These are phyloP conservation scores for Rhynchosporium graminicola DNA, from an alignment of 2,329 filamentous ascomycete genomes.

Conservation along the genomic window DNA sequence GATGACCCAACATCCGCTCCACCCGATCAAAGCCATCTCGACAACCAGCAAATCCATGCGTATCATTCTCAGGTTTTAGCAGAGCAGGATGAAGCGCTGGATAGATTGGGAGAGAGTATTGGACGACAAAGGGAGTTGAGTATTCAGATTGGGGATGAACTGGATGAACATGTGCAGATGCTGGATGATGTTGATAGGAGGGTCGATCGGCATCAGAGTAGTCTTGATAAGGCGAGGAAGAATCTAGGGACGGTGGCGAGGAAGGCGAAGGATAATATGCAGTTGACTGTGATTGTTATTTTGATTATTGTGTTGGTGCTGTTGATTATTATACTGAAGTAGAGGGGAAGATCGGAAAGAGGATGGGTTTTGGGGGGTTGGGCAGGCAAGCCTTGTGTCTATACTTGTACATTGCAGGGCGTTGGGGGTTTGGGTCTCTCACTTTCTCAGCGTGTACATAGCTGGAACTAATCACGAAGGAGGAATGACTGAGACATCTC, in stretches of 20 bases:
- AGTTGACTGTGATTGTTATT: constrained; percentile 70
- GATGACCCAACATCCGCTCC: constrained; percentile 59
- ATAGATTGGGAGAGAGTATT: constrained; percentile 82
- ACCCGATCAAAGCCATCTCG: constrained; percentile 50
- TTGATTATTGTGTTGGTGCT: constrained; percentile 68
- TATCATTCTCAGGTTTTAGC: constrained; percentile 79
- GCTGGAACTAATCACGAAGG: constrained; percentile 3
- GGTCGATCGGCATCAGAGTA: constrained; percentile 76
- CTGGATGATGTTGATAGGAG: constrained; percentile 85
- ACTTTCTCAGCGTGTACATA: constrained; percentile 15
- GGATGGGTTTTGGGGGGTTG: constrained; percentile 3
- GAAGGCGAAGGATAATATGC: constrained; percentile 81
- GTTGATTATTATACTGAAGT: constrained; percentile 67
- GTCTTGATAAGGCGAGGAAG: constrained; percentile 73
- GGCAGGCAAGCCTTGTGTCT: neutral
- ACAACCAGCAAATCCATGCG: constrained; percentile 82
- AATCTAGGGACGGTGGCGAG: constrained; percentile 71
- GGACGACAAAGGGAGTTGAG: constrained; percentile 86
- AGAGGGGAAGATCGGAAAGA: constrained; percentile 23
- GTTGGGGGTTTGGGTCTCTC: constrained; percentile 19
- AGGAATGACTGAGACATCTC: neutral
- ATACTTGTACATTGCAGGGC: constrained; percentile 20
- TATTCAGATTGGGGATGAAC: constrained; percentile 94
- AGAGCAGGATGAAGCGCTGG: constrained; percentile 95
- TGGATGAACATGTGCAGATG: constrained; percentile 86